Percentiles rank a stretch among this genome's conserved stretches.
phyloP scores from a whole-genome alignment of 1,139 yeast genomes.

The Hyphopichia pseudoburtonii region DNA sequence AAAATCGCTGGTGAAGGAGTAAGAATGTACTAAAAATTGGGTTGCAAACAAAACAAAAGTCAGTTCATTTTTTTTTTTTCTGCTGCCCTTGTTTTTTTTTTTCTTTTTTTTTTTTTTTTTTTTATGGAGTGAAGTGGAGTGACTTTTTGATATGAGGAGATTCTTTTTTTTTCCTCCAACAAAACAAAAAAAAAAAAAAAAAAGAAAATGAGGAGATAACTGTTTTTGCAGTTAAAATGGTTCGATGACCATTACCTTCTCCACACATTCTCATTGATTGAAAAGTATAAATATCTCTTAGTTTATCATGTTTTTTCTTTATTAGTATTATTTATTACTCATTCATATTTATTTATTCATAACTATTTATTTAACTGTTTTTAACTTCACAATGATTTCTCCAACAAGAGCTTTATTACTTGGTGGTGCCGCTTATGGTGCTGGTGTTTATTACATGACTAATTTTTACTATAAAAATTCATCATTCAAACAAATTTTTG shows the following conservation, averaged over 20 bases:
- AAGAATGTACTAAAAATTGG: slow-evolving; percentile 25
- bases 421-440: slow-evolving; percentile 38
- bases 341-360: neutral
- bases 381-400: slow-evolving; percentile 11
- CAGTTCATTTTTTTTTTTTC: neutral
- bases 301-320: no score
- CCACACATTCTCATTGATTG: no score
- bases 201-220: no score
- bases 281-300: no score
- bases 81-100: neutral
- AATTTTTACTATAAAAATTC: slow-evolving; percentile 32
- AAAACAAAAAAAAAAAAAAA: no score
- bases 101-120: neutral
- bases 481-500: slow-evolving; percentile 30
- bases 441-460: slow-evolving; percentile 38
- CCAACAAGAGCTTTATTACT: slow-evolving; percentile 31
- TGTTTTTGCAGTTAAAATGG: slow-evolving; percentile 2
- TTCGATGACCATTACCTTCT: no score
- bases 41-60: slow-evolving; percentile 1
- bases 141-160: slow-evolving; percentile 1
- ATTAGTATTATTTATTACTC: neutral
- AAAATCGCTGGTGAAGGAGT: slow-evolving; percentile 34
- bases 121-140: slow-evolving; percentile 1
- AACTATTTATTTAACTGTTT: slow-evolving; percentile 2
- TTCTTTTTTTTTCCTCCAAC: no score